Base-by-base conservation (phyloP, 1,139 yeast species). In the Yamadazyma triangularis region DNA sequence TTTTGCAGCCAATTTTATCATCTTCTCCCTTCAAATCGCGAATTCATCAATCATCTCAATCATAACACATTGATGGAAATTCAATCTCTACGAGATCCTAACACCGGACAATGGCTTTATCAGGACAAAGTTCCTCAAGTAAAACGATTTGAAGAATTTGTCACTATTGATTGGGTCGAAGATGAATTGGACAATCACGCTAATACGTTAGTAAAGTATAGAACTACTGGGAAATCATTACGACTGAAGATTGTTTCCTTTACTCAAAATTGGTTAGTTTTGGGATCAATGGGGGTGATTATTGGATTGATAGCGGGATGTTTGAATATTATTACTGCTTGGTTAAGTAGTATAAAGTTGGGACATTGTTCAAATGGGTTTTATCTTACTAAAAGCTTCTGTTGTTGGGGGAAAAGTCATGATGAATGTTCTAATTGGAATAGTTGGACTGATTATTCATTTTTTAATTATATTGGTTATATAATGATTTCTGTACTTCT, bases 271-370 rank as follows among this genome's bases (percentile, higher is more conserved):
- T 87, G 96, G 86, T 48, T 87, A 2, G 81, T 84, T 1, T 59
- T 91, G 25, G 82, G 89, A 0, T 44, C 70, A 2, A 84, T 86
- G 45, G 98, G 97, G 0, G 51, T 82, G 1, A 45, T 69, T 3
- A 83, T 89, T 32, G 98, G 98, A 2, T 47, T 74, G 3, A 79
- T 88, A 30, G 97, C 98, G 0, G 95, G 87, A 0, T 66, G 74
- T 18, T 60, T 91, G 35, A 88, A 86, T 46, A 74, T 89, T 20
- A 70, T 87, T 15, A 87, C 97, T 0, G 89, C 88, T 33, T 86
- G 91, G 74, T 60, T 91, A n/a, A 80, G 89, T 4, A 83, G 83
- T 50, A 56, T 88, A 40, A 75, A 87, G 40, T 61, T 74, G 2
- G 98, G 98, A 0, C 77, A 80, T 51, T 91, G 97, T 56, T 53